These are phyloP conservation scores for Cadophora gregata DNA, from an alignment of 2,329 filamentous ascomycete species.

Conservation along the genomic window DNA sequence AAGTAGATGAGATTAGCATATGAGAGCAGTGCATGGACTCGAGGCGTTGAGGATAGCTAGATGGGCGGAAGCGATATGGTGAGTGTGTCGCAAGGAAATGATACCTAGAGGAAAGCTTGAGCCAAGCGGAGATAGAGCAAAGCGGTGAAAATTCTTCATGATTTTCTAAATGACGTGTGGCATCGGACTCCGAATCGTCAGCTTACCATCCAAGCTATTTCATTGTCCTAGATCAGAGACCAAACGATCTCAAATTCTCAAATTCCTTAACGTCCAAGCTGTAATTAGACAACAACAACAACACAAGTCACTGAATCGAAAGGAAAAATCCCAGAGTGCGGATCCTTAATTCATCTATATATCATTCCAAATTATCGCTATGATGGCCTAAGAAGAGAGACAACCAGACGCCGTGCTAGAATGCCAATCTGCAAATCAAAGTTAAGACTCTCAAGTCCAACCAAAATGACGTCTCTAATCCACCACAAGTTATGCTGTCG, in stretches of 20 bases:
- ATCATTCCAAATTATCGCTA: neutral
- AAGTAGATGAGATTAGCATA: slow-evolving; percentile 15
- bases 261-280: no score
- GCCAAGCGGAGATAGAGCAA: neutral
- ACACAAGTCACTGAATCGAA: neutral
- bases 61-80: neutral
- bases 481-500: neutral
- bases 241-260: no score
- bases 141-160: neutral
- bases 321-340: neutral
- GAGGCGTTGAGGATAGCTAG: neutral
- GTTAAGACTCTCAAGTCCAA: neutral
- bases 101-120: slow-evolving; percentile 5
- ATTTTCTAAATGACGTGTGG: neutral
- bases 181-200: neutral
- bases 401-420: slow-evolving; percentile 27
- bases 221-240: no score
- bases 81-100: neutral
- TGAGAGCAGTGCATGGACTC: slow-evolving; percentile 8
- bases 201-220: no score
- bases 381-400: neutral
- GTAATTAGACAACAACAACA: neutral
- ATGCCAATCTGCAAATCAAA: slow-evolving; percentile 22
- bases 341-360: neutral
- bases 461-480: neutral